A percentile compares a stretch with the other conserved stretches of the same genome.
phyloP scores from a whole-genome alignment of 768 basidiomycete genomes.

The Lepiota venenata region DNA sequence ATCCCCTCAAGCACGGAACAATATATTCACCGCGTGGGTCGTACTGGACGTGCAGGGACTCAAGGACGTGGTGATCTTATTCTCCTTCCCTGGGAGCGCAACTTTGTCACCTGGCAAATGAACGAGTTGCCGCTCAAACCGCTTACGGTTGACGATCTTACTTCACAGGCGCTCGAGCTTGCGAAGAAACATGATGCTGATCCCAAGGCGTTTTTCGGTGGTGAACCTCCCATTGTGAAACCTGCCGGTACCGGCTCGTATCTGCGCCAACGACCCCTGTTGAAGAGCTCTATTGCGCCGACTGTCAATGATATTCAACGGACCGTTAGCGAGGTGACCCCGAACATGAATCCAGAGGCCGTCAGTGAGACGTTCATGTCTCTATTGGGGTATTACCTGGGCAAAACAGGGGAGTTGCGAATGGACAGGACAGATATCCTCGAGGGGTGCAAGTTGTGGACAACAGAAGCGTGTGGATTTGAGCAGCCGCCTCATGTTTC shows the following conservation, averaged over 20 bases:
- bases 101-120: constrained; percentile 61
- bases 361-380: constrained; percentile 30
- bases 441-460: constrained; percentile 17
- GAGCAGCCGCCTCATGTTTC: constrained; percentile 12
- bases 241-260: not conserved
- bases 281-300: constrained; percentile 9
- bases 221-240: not conserved
- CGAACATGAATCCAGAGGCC: constrained; percentile 42
- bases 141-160: constrained; percentile 45
- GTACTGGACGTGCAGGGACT: constrained; percentile 70
- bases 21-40: constrained; percentile 84
- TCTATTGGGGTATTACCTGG: constrained; percentile 23
- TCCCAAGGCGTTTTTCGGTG: constrained; percentile 29
- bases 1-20: constrained; percentile 64
- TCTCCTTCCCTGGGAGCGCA: constrained; percentile 74
- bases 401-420: constrained; percentile 15
- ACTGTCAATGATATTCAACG: constrained; percentile 25
- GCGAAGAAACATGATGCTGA: constrained; percentile 45
- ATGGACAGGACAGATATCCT: constrained; percentile 9
- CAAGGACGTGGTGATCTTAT: constrained; percentile 77
- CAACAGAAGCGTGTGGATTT: constrained; percentile 19
- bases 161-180: constrained; percentile 41
- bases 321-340: constrained; percentile 26
- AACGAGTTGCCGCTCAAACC: constrained; percentile 67
- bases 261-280: not conserved